Evolutionary conservation across 805 yeast genomes (phyloP).

Genomic region (Candida schatavii): DNA sequence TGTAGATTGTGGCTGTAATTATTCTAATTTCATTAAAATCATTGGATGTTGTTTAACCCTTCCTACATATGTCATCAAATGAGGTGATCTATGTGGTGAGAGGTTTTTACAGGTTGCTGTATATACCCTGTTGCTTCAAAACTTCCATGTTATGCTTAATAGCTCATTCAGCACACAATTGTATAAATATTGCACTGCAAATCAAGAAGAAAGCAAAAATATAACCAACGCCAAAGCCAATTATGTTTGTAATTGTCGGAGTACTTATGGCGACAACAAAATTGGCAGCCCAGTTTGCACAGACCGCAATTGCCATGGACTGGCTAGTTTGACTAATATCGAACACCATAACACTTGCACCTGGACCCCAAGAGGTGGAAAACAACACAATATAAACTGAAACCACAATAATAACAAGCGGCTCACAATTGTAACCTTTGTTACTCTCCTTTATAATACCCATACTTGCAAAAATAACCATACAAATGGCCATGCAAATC

Average conservation of each 20-base stretch:
- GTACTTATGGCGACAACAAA: constrained; percentile 19
- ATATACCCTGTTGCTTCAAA: no score
- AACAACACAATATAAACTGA: constrained; percentile 19
- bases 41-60: no score
- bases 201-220: not conserved
- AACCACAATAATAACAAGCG: constrained; percentile 14
- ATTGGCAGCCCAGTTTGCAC: constrained; percentile 22
- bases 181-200: not conserved
- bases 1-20: no score
- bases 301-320: constrained; percentile 15
- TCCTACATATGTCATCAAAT: no score
- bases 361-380: constrained; percentile 33
- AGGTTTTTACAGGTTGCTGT: no score
- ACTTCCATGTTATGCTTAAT: no score
- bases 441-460: constrained; percentile 5
- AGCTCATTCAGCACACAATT: not conserved
- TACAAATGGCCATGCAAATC: constrained; percentile 12
- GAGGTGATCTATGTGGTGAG: no score
- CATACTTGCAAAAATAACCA: constrained; percentile 13
- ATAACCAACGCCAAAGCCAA: constrained; percentile 12
- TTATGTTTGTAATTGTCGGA: constrained; percentile 17
- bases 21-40: no score
- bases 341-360: constrained; percentile 22
- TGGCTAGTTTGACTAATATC: constrained; percentile 21
- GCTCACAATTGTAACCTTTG: constrained; percentile 3